Conservation (phyloP, 805 yeast species). For the Candida nanaspora region DNA sequence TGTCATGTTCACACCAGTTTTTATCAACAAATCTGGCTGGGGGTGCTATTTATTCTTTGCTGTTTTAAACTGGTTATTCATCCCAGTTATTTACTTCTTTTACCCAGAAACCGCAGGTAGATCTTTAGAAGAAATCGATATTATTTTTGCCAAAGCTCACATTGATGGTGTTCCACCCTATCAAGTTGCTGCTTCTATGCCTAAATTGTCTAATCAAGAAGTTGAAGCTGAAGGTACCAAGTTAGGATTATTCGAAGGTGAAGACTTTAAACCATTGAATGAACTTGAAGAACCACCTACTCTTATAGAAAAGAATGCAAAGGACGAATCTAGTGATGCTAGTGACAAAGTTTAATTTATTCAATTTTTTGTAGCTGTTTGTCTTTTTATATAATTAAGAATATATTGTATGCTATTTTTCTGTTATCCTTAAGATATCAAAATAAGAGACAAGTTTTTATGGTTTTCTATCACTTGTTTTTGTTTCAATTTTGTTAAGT, state of each 20-base stretch:
- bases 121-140: slow-evolving; percentile 68
- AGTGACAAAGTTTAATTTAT: background rate
- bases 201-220: slow-evolving; percentile 48
- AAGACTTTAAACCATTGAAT: slow-evolving; percentile 1
- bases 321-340: background rate
- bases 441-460: no score
- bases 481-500: no score
- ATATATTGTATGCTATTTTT: no score
- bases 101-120: slow-evolving; percentile 78
- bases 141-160: slow-evolving; percentile 54
- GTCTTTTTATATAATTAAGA: background rate
- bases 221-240: slow-evolving; percentile 54
- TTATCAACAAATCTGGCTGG: slow-evolving; percentile 46
- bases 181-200: slow-evolving; percentile 58
- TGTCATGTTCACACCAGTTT: slow-evolving; percentile 60
- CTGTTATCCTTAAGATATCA: no score
- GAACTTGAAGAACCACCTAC: background rate
- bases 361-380: no score
- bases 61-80: slow-evolving; percentile 48
- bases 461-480: no score
- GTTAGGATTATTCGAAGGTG: slow-evolving; percentile 40
- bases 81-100: slow-evolving; percentile 57
- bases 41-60: slow-evolving; percentile 70
- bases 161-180: slow-evolving; percentile 51
- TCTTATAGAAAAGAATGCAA: background rate